Conservation (phyloP, 1,284 basidiomycete genomes). For the Malassezia yamatoensis region DNA sequence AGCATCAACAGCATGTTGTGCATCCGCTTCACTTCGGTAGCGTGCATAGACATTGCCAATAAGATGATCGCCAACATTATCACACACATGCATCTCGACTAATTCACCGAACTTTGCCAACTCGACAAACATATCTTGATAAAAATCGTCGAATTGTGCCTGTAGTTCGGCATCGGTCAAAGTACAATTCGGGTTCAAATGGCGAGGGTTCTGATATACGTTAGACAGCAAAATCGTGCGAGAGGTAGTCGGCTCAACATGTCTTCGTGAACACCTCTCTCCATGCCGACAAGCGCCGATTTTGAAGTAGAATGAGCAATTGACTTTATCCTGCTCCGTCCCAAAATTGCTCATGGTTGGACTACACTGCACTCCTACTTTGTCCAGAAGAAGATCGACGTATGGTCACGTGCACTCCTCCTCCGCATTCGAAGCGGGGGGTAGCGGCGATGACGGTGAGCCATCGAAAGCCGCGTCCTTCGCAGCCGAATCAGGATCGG, state of each 20-base stretch:
- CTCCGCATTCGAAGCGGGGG: not conserved
- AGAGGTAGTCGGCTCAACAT: slow-evolving; percentile 92
- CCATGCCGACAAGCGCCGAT: slow-evolving; percentile 92
- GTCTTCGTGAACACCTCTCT: slow-evolving; percentile 91
- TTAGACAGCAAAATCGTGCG: slow-evolving; percentile 97
- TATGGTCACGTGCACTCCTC: slow-evolving; percentile 4
- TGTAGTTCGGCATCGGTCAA: slow-evolving; percentile 71
- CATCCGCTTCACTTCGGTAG: slow-evolving; percentile 97
- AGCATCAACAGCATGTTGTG: slow-evolving; percentile 79
- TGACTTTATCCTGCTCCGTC: slow-evolving; percentile 76
- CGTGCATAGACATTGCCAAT: slow-evolving; percentile 98
- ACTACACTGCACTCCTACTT: not conserved
- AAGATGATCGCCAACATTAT: slow-evolving; percentile 97
- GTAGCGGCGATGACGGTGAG: slow-evolving; percentile 40
- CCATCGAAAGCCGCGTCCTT: slow-evolving; percentile 40
- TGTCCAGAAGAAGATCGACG: not conserved
- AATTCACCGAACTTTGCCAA: slow-evolving; percentile 88
- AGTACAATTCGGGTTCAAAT: slow-evolving; percentile 67
- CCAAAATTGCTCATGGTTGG: slow-evolving; percentile 15
- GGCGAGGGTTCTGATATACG: slow-evolving; percentile 94
- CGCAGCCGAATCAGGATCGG: slow-evolving; percentile 26
- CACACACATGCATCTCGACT: slow-evolving; percentile 87
- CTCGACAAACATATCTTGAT: slow-evolving; percentile 69
- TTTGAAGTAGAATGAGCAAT: slow-evolving; percentile 93
- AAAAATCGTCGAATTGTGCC: slow-evolving; percentile 91